phyloP scores from a whole-genome alignment of 2,329 filamentous ascomycete genomes.

The Verticillium klebahnii region DNA sequence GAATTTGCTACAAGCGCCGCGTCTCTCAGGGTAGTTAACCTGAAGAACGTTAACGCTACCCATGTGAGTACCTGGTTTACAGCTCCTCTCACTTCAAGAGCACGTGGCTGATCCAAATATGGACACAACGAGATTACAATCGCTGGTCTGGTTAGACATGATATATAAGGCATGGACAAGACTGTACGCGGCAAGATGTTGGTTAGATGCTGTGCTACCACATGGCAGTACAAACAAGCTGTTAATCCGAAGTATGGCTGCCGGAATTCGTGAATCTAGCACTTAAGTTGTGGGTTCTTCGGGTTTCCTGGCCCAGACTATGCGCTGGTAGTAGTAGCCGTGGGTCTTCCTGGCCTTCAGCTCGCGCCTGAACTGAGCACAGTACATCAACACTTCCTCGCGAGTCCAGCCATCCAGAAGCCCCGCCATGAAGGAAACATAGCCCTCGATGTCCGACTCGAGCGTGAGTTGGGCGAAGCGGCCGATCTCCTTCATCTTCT shows the following conservation, averaged over 20 bases:
- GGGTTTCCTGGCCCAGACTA: conserved; percentile 23
- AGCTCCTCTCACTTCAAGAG: no score
- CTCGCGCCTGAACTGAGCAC: conserved; percentile 27
- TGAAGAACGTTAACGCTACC: no score
- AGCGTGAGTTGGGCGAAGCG: conserved; percentile 23
- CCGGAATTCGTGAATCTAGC: not conserved
- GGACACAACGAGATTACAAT: no score
- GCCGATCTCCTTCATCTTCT: conserved; percentile 29
- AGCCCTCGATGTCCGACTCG: conserved; percentile 26
- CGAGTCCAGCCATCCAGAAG: conserved; percentile 29
- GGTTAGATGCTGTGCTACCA: no score
- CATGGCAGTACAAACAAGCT: not conserved
- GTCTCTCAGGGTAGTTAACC: no score
- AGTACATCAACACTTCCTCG: conserved; percentile 27
- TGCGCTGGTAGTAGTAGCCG: conserved; percentile 21
- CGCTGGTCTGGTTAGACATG: no score
- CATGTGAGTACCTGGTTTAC: no score
- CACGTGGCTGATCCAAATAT: no score
- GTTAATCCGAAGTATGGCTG: not conserved
- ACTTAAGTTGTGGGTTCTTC: not conserved
- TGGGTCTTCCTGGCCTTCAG: conserved; percentile 22
- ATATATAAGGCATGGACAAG: not conserved
- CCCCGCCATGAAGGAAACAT: conserved; percentile 26
- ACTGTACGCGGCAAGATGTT: no score
- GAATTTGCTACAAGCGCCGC: no score